Evolutionary conservation across 2,329 filamentous ascomycete species (phyloP).

Genomic region (Chrysoporthe puriensis): DNA sequence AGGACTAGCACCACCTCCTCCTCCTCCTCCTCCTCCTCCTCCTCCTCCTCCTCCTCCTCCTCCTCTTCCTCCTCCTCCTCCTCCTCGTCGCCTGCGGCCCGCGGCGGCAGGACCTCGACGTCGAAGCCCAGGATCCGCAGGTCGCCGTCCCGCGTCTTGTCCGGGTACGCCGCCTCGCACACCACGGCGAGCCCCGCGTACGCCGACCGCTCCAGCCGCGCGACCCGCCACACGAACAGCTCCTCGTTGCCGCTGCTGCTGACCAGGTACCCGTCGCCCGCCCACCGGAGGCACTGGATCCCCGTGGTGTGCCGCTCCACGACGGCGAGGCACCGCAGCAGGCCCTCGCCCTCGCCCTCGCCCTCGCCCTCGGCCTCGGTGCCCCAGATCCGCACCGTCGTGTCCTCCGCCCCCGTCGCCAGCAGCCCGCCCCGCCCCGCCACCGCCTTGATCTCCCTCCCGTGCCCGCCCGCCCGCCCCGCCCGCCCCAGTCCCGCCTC

Average conservation of each 20-base stretch:
- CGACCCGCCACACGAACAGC: conserved; percentile 80
- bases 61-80: too few species aligned
- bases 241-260: conserved; percentile 89
- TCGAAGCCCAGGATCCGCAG: conserved; percentile 84
- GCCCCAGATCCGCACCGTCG: conserved; percentile 72
- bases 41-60: conserved; percentile 25
- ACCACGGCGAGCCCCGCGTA: conserved; percentile 57
- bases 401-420: conserved; percentile 76
- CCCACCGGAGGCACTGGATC: conserved; percentile 80
- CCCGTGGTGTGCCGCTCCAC: conserved; percentile 81
- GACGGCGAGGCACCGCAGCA: conserved; percentile 59
- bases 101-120: conserved; percentile 40
- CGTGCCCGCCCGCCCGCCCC: conserved; percentile 76
- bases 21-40: too few species aligned
- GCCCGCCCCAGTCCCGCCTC: too few species aligned
- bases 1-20: conserved; percentile 55
- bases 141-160: conserved; percentile 61
- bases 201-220: conserved; percentile 50
- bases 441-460: conserved; percentile 74
- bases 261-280: conserved; percentile 72
- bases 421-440: conserved; percentile 40
- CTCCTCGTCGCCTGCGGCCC: conserved; percentile 16
- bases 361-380: conserved; percentile 38
- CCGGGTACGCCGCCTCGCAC: conserved; percentile 58
- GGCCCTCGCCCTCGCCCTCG: conserved; percentile 1